Evolutionary conservation across 495 filamentous ascomycete genomes (phyloP).

Genomic region (Neurospora pannonica): DNA sequence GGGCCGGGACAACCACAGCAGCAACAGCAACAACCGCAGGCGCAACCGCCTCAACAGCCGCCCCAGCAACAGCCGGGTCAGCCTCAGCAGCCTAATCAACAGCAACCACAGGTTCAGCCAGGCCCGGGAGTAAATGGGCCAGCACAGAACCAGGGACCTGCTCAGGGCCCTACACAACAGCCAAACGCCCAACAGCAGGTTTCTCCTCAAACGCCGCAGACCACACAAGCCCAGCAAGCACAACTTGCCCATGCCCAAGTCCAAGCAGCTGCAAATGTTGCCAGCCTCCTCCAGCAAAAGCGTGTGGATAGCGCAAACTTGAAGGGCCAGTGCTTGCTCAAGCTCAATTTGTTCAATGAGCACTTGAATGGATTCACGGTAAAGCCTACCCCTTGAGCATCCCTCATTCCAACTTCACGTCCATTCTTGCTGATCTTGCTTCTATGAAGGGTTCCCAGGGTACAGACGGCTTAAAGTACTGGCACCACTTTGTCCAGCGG

Average conservation of each 20-base stretch:
- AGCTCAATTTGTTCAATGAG: constrained; percentile 61
- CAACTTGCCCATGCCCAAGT: constrained; percentile 25
- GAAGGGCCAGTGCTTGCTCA: constrained; percentile 51
- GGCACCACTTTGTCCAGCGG: constrained; percentile 62
- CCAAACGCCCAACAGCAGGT: constrained; percentile 30
- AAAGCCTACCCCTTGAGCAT: constrained; percentile 21
- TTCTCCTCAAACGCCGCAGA: constrained; percentile 33
- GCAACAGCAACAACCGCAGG: constrained; percentile 27
- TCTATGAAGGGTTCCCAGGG: constrained; percentile 41
- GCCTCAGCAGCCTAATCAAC: constrained; percentile 33
- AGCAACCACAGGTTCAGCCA: constrained; percentile 38
- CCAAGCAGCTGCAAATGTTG: constrained; percentile 15
- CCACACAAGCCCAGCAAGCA: constrained; percentile 46
- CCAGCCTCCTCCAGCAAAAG: constrained; percentile 32
- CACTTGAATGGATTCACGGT: constrained; percentile 57
- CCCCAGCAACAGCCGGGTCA: constrained; percentile 27
- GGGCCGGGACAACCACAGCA: constrained; percentile 34
- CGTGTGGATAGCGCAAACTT: constrained; percentile 41
- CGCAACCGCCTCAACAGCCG: constrained; percentile 19
- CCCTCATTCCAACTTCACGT: not conserved
- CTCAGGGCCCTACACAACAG: constrained; percentile 24
- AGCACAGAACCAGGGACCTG: constrained; percentile 20
- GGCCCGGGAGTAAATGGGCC: constrained; percentile 18
- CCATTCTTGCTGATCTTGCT: constrained; percentile 6
- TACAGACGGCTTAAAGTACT: constrained; percentile 55